Evolutionary conservation across 495 filamentous ascomycete species (phyloP).

Genomic region (Xylaria scruposa): DNA sequence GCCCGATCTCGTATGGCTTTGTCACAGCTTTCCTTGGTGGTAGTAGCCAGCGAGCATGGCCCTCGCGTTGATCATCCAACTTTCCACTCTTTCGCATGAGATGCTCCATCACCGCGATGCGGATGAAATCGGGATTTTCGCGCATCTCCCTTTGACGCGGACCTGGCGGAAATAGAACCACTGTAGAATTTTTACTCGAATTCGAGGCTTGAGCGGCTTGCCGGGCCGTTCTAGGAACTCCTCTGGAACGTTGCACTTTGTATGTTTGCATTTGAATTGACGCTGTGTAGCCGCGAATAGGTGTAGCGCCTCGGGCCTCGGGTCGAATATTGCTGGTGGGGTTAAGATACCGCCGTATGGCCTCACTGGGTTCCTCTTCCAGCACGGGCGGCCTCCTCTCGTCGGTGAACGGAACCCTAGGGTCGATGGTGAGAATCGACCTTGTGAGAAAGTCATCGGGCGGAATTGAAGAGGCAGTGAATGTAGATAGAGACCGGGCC

Average conservation of each 20-base stretch:
- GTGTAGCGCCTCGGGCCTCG: conserved; percentile 51
- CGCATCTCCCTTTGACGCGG: conserved; percentile 85
- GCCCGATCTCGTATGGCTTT: conserved; percentile 58
- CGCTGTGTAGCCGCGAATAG: conserved; percentile 62
- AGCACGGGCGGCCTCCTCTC: conserved; percentile 85
- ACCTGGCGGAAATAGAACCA: conserved; percentile 44
- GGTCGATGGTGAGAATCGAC: conserved; percentile 79
- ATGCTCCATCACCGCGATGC: conserved; percentile 95
- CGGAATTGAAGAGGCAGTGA: conserved; percentile 74
- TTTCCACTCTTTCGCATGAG: conserved; percentile 94
- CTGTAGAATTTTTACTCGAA: conserved; percentile 46
- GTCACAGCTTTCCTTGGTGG: conserved; percentile 74
- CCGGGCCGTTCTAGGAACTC: conserved; percentile 47
- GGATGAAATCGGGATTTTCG: conserved; percentile 93
- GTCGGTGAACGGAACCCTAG: conserved; percentile 76
- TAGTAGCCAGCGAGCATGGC: conserved; percentile 83
- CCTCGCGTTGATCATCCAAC: conserved; percentile 81
- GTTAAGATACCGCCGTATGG: conserved; percentile 91
- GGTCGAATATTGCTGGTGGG: conserved; percentile 73
- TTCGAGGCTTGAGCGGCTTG: conserved; percentile 38
- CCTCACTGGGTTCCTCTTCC: conserved; percentile 78
- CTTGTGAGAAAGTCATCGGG: conserved; percentile 90
- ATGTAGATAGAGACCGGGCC: conserved; percentile 80
- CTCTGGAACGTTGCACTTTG: conserved; percentile 56
- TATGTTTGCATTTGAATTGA: conserved; percentile 92